These are phyloP conservation scores for Coemansia sp. DNA, from an alignment of 192 early-diverging fungal genomes.

Conservation along the genomic window DNA sequence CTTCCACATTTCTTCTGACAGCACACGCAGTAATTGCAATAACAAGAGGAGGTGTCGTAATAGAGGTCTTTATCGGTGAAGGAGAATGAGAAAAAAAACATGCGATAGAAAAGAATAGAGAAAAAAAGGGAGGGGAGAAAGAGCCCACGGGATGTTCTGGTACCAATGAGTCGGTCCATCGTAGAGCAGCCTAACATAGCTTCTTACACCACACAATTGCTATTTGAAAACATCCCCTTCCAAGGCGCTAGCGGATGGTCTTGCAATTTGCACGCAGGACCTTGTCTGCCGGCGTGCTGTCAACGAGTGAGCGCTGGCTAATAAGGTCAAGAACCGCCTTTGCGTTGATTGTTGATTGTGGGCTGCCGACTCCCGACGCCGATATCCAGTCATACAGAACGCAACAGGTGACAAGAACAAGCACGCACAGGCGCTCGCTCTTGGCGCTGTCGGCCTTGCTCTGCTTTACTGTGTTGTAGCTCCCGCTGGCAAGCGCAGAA, in stretches of 20 bases:
- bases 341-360: conserved; percentile 80
- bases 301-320: conserved; percentile 34
- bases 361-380: conserved; percentile 71
- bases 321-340: conserved; percentile 37
- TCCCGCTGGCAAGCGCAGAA: conserved; percentile 73
- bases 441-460: conserved; percentile 56
- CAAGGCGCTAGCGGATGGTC: conserved; percentile 26
- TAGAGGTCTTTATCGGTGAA: background rate
- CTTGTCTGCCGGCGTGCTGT: conserved; percentile 39
- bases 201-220: background rate
- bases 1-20: background rate
- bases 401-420: conserved; percentile 85
- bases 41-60: background rate
- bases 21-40: background rate
- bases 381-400: conserved; percentile 92
- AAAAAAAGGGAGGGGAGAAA: background rate
- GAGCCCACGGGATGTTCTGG: background rate
- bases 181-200: background rate
- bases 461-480: conserved; percentile 77
- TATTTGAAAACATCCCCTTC: background rate
- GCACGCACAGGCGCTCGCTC: conserved; percentile 74
- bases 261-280: conserved; percentile 45
- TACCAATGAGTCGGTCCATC: background rate
- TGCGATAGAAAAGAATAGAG: conserved; percentile 5
- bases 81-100: conserved; percentile 6